Percentiles rank a stretch among this genome's conserved stretches.
Evolutionary conservation across 2,329 filamentous ascomycete species (phyloP).

Genomic region (Zopfia rhizophila): DNA sequence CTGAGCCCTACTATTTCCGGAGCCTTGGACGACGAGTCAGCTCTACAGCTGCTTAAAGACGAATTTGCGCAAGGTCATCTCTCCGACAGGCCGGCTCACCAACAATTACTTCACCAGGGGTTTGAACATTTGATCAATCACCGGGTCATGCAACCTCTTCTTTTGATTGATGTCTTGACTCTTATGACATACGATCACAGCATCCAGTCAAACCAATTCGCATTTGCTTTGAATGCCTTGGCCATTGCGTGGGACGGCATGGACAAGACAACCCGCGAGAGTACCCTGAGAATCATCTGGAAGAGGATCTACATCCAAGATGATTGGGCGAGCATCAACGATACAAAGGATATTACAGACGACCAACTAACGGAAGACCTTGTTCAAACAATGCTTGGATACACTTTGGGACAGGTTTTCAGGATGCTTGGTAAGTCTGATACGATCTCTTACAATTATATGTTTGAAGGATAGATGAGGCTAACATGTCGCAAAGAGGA

Average conservation of each 20-base stretch:
- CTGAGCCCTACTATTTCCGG: conserved; percentile 73
- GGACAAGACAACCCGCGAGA: conserved; percentile 56
- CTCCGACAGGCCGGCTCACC: conserved; percentile 72
- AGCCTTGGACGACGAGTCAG: conserved; percentile 83
- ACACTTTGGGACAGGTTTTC: conserved; percentile 72
- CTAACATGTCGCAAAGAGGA: conserved; percentile 21
- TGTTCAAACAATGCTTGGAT: conserved; percentile 71
- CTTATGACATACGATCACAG: conserved; percentile 70
- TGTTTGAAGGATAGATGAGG: not conserved
- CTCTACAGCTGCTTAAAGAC: conserved; percentile 78
- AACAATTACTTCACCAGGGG: conserved; percentile 75
- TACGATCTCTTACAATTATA: not conserved
- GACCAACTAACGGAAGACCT: conserved; percentile 71
- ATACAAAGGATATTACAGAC: conserved; percentile 79
- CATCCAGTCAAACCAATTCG: conserved; percentile 72
- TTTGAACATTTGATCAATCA: conserved; percentile 77
- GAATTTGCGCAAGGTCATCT: conserved; percentile 66
- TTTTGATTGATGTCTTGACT: conserved; percentile 80
- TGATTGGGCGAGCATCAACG: conserved; percentile 83
- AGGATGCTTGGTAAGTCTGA: conserved; percentile 66
- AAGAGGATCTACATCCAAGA: conserved; percentile 85
- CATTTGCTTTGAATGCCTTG: conserved; percentile 72
- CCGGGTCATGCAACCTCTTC: conserved; percentile 69
- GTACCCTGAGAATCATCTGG: conserved; percentile 77
- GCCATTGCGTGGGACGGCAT: conserved; percentile 64